Percentiles rank a stretch among this genome's conserved stretches.
phyloP scores from a whole-genome alignment of 2,329 filamentous ascomycete genomes.

The Colletotrichum sp. region DNA sequence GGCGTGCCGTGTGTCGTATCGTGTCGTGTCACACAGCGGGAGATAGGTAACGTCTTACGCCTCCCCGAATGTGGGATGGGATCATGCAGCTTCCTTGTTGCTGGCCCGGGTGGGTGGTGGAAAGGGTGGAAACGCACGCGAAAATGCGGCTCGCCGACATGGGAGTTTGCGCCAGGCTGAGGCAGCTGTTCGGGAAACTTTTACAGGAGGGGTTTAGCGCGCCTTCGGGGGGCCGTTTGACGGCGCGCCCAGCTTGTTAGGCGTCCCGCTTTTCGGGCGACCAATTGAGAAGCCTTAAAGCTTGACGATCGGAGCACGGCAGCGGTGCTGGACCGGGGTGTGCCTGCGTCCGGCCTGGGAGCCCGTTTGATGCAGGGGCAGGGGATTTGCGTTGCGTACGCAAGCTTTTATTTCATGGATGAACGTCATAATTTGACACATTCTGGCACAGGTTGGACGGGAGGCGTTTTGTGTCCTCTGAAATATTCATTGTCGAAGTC shows the following conservation, averaged over 20 bases:
- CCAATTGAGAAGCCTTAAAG: not conserved
- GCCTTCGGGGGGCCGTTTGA: not conserved
- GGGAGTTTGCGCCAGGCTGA: not conserved
- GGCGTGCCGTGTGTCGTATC: not conserved
- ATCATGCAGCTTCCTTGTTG: constrained; percentile 10
- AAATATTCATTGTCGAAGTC: fast-evolving
- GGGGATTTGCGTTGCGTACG: not conserved
- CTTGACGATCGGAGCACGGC: not conserved
- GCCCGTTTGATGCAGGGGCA: not conserved
- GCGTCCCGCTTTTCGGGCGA: not conserved
- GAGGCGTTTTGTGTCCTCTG: not conserved
- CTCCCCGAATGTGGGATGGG: not conserved
- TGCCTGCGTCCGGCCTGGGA: not conserved
- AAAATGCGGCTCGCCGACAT: not conserved
- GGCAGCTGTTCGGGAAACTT: not conserved
- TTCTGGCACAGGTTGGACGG: not conserved
- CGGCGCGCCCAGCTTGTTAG: not conserved
- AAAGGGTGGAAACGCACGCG: not conserved
- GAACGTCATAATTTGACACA: not conserved
- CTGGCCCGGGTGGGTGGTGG: not conserved
- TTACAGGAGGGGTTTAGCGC: not conserved
- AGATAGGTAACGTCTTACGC: not conserved
- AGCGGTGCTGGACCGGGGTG: not conserved
- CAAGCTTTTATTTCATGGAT: not conserved
- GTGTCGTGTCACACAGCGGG: not conserved